Base-by-base conservation (phyloP, 306 rosid genomes). In the Fragaria nilgerrensis region DNA sequence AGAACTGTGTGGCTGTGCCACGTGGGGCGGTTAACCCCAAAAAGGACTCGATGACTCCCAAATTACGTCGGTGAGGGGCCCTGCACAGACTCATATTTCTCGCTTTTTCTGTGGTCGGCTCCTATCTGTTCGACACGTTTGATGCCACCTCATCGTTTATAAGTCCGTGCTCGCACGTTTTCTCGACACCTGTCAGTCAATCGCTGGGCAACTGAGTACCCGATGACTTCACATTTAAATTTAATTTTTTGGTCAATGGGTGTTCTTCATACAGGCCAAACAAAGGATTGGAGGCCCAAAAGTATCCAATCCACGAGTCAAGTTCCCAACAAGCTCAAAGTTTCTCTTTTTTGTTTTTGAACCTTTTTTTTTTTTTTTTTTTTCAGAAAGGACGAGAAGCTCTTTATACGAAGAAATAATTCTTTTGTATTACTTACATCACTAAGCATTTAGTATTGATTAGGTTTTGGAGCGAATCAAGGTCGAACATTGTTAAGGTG, bases 1-100 rank as follows among this genome's bases (percentile, higher is more conserved):
- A 71, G 22, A 32, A 50, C 50, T 56, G 68, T 79, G 78, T 79
- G 82, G 89, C 59, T 11, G 56, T 59, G 87, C 81, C 89, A 80
- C 85, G 86, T 86, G 87, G 88, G 89, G 75, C 86, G 86, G 84
- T 76, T 9, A n/a, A 58, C 2, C 13, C 15, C 17, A 58, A 22
- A 2, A 9, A 53, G 25, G 1, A 6, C 61, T n/a, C 12, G 12
- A 20, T 20, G 15, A 56, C 29, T 9, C 10, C 5, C 12, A 53
- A 20, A 7, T 20, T 22, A 22, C 16, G 17, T 23, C 27, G 56
- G 47, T 8, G 11, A 1, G 1, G 50, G 61, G 17, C 20, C 62
- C 73, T 77, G 48, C 80, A 43, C 22, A 19, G n/a, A 47, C 14
- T 76, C 78, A 74, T 63, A 41, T 55, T 53, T 12, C 49, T 48